Conservation (phyloP, 2,329 filamentous ascomycete genomes). For the Corynespora cassiicola region DNA sequence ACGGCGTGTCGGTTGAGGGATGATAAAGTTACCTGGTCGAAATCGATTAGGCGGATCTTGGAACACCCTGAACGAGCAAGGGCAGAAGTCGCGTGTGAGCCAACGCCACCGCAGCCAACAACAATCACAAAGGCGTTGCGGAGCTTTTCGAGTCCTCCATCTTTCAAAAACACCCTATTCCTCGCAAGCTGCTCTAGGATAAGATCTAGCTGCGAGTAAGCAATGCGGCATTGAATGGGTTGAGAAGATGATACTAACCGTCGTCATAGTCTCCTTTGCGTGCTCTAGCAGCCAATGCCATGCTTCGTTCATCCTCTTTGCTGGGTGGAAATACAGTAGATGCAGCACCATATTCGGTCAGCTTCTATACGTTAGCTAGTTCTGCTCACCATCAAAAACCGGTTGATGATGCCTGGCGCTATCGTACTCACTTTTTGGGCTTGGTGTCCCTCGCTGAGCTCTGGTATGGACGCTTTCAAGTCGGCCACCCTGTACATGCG, state of each 20-base stretch:
- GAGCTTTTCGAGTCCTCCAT: constrained; percentile 79
- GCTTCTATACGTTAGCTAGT: constrained; percentile 58
- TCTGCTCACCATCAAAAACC: constrained; percentile 2
- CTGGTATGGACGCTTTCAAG: constrained; percentile 68
- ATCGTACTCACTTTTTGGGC: constrained; percentile 55
- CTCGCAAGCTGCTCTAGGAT: constrained; percentile 94
- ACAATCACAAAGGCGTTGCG: constrained; percentile 84
- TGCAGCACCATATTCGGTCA: constrained; percentile 67
- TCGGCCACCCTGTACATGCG: constrained; percentile 62
- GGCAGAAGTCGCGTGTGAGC: constrained; percentile 86
- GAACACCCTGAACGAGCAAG: constrained; percentile 88
- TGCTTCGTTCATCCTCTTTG: constrained; percentile 64
- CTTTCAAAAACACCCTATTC: constrained; percentile 87
- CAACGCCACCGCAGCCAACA: constrained; percentile 92
- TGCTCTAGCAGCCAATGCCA: constrained; percentile 65
- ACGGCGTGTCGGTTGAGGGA: constrained; percentile 96
- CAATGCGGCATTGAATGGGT: constrained; percentile 1
- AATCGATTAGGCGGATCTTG: constrained; percentile 89
- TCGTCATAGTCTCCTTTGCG: constrained; percentile 70
- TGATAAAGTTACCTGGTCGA: constrained; percentile 95
- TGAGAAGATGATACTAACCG: constrained; percentile 42
- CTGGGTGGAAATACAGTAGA: constrained; percentile 48
- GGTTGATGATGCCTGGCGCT: background rate
- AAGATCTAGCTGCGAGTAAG: constrained; percentile 64
- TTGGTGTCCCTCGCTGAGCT: constrained; percentile 57